phyloP scores from a whole-genome alignment of 176 grass and related monocot species.

The Zea mays region DNA sequence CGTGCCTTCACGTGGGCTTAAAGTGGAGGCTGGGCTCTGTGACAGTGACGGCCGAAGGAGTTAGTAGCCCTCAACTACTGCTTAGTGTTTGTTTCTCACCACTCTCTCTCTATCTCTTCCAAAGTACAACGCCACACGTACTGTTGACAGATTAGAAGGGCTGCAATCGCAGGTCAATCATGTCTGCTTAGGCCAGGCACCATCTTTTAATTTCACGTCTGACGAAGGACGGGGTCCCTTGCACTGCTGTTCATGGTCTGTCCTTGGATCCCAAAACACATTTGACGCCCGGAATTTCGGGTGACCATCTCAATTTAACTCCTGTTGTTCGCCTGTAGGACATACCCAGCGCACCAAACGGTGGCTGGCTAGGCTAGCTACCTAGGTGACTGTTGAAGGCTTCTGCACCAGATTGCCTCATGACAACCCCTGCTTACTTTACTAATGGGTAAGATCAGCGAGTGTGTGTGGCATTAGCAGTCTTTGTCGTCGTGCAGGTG shows the following conservation, averaged over 20 bases:
- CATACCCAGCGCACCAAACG: neutral
- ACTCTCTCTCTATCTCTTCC: neutral
- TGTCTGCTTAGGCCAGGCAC: neutral
- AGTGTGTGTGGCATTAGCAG: neutral
- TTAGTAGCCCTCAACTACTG: neutral
- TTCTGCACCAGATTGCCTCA: neutral
- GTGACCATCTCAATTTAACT: neutral
- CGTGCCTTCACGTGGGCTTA: conserved; percentile 46
- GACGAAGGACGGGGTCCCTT: neutral
- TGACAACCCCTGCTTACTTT: neutral
- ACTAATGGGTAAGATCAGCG: neutral
- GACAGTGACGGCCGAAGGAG: neutral
- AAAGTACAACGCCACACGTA: neutral
- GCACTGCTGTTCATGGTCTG: neutral
- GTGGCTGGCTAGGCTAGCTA: neutral
- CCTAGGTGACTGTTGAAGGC: neutral
- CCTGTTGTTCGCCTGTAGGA: neutral
- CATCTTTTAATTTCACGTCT: neutral
- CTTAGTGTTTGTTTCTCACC: neutral
- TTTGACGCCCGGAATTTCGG: neutral
- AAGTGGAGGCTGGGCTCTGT: conserved; percentile 26
- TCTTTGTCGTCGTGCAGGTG: neutral
- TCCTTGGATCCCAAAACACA: neutral
- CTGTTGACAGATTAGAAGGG: neutral
- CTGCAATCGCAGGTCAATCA: neutral